Evolutionary conservation across 2,329 filamentous ascomycete species (phyloP).

Genomic region (Chrysoporthe austroafricana): DNA sequence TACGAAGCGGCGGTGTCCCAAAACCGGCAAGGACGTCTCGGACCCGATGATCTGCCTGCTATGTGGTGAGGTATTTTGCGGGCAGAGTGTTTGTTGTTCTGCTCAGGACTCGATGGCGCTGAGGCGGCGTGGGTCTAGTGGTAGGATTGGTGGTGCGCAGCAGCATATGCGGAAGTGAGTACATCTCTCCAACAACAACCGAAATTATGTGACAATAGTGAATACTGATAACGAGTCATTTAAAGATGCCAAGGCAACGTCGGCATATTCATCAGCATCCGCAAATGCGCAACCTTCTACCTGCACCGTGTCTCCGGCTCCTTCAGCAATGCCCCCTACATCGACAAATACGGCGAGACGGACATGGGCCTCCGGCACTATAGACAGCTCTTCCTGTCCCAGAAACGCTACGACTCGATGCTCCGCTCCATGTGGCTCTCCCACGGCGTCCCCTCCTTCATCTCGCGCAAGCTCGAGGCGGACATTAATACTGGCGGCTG

Average conservation of each 20-base stretch:
- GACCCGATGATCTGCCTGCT: slow-evolving; percentile 93
- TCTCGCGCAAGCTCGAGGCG: slow-evolving; percentile 86
- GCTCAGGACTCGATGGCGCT: slow-evolving; percentile 56
- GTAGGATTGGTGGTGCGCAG: slow-evolving; percentile 78
- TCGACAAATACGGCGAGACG: slow-evolving; percentile 94
- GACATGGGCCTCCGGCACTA: slow-evolving; percentile 88
- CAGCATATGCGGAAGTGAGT: slow-evolving; percentile 86
- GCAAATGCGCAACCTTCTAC: slow-evolving; percentile 92
- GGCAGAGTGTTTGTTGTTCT: slow-evolving; percentile 89
- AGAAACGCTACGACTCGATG: slow-evolving; percentile 89
- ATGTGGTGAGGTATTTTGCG: slow-evolving; percentile 96
- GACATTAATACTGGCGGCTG: slow-evolving; percentile 98
- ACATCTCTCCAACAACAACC: neutral
- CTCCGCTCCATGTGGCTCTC: slow-evolving; percentile 84
- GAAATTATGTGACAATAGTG: neutral
- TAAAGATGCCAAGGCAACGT: slow-evolving; percentile 82
- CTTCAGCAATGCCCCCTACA: slow-evolving; percentile 86
- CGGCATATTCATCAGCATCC: slow-evolving; percentile 94
- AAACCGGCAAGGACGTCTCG: slow-evolving; percentile 85
- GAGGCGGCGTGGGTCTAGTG: slow-evolving; percentile 43
- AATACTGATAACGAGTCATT: slow-evolving; percentile 21
- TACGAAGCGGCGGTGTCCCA: slow-evolving; percentile 81
- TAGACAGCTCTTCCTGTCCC: slow-evolving; percentile 88
- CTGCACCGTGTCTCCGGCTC: slow-evolving; percentile 81
- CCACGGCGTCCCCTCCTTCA: slow-evolving; percentile 85